Percentiles rank a stretch among this genome's conserved stretches.
Conservation (phyloP, 2,329 filamentous ascomycete genomes). For the Fusarium goolgardi region DNA sequence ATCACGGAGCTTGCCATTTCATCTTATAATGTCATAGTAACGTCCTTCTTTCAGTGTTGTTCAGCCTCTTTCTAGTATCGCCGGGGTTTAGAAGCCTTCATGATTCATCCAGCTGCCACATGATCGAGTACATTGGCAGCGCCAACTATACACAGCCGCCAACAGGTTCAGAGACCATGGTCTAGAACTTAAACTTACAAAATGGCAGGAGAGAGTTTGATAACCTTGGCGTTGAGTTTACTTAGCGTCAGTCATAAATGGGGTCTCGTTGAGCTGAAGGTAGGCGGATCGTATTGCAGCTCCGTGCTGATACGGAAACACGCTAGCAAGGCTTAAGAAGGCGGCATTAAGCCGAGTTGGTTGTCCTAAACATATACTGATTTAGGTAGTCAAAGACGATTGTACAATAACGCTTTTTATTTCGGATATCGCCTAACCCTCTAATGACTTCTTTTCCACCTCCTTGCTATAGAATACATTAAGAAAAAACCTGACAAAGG, state of each 20-base stretch:
- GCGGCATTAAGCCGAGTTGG: neutral
- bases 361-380: neutral
- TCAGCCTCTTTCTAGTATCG: neutral
- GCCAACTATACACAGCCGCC: neutral
- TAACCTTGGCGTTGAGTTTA: neutral
- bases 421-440: neutral
- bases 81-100: neutral
- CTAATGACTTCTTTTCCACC: constrained; percentile 8
- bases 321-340: neutral
- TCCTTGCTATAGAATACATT: constrained; percentile 4
- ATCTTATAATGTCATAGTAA: neutral
- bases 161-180: neutral
- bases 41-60: neutral
- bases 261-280: neutral
- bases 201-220: neutral
- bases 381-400: too few relatives aligned
- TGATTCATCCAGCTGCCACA: neutral
- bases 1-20: neutral
- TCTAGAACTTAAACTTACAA: constrained; percentile 11
- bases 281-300: neutral
- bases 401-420: constrained; percentile 10
- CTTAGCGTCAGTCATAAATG: neutral
- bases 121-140: neutral
- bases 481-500: constrained; percentile 11
- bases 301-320: constrained; percentile 15